Evolutionary conservation across 257 asterid genomes (phyloP).

Genomic region (Phtheirospermum japonicum): DNA sequence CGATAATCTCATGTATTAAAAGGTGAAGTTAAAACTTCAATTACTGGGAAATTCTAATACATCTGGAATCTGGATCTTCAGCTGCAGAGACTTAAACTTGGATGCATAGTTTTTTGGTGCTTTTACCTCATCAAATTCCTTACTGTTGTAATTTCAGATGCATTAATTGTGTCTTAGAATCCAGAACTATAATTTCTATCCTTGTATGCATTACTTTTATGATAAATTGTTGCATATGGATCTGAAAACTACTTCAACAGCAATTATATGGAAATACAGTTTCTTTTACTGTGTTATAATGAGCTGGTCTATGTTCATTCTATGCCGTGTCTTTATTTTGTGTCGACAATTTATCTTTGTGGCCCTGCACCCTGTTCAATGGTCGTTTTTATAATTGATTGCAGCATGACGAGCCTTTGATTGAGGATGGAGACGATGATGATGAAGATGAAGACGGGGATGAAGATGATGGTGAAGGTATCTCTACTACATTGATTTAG

Average conservation of each 20-base stretch:
- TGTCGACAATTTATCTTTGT: background rate
- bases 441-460: constrained; percentile 39
- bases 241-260: background rate
- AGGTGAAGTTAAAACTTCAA: background rate
- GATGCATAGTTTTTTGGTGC: background rate
- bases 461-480: constrained; percentile 48
- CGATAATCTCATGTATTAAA: background rate
- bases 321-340: background rate
- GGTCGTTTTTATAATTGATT: constrained; percentile 12
- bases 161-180: too few species aligned
- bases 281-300: background rate
- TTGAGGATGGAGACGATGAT: constrained; percentile 46
- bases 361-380: background rate
- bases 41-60: background rate
- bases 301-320: background rate
- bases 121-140: background rate
- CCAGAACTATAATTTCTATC: too few species aligned
- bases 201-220: background rate
- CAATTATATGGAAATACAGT: background rate
- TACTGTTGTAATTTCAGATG: background rate
- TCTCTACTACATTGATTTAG: background rate
- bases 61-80: background rate
- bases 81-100: too few species aligned
- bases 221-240: background rate
- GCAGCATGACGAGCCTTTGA: constrained; percentile 44